Evolutionary conservation across 2,329 filamentous ascomycete species (phyloP), one percentile per base, ranked within the genome.

Genomic region (Colletotrichum godetiae): DNA sequence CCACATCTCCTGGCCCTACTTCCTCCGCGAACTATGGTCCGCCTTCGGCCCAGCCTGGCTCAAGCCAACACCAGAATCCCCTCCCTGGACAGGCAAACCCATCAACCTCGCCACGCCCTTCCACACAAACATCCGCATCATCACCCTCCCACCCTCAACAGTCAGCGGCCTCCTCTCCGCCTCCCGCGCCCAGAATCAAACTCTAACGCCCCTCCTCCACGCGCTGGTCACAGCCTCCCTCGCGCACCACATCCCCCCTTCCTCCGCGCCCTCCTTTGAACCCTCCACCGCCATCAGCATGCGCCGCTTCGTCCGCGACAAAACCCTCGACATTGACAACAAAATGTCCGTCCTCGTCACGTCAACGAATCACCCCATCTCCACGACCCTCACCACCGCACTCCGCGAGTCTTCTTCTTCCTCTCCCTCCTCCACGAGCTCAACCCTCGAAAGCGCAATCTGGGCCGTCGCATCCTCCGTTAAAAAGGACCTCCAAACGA

Each of bases 161-260:
- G 77, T 84, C 0, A 31, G 74, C 1, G 72, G 60, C 1, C 75
- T 89, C 1, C 76, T 89, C 7, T 66, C 77, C 0, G 81, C 79
- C 1, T 86, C 86, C 70, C 81, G 87, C 19, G 75, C 76, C 13
- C 82, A 86, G 58, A 76, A 78, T 3, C 80, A 83, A 15, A 88
- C 87, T 2, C 76, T 90, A 7, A 90, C 88, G 0, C 83, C 83
- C 0, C 80, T 90, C 8, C 63, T 90, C 0, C 85, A 90, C 42
- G 84, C 82, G 2, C 79, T 90, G 0, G 76, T 84, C 5, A 78
- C 87, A 5, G 78, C 80, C 8, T 85, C 86, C 2, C 77, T 89
- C 5, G 78, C 84, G 5, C 77, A 75, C 0, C 82, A 79, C 4
- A 76, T 88, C 3, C 80, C 84, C 0, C 75, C 79, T 6, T 66